Base-by-base conservation (phyloP, 805 yeast genomes). In the Barnettozyma wickerhamii region DNA sequence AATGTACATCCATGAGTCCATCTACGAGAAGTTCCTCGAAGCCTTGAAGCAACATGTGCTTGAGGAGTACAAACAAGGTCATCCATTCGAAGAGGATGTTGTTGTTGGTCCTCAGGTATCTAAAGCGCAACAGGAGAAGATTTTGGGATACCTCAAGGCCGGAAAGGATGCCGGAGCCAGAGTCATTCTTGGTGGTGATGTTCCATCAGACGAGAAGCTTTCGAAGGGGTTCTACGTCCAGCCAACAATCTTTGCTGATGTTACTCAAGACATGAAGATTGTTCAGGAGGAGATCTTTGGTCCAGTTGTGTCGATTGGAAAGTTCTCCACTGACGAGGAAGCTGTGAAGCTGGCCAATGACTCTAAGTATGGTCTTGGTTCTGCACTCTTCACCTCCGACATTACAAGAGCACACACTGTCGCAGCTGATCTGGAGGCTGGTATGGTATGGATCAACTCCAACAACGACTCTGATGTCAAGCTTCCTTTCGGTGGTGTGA, bases 401-500 rank as follows among this genome's bases (percentile, higher is more conserved):
- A 56, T 66, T 36, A 56, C 57, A 4, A 59, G 57, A 44, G 72
- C 72, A 1, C 70, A 67, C 50, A 50, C 47, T 13, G 55, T 69
- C 41, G 71, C 74, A 4, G 53, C 58, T n/a, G 64, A 63, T 19
- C 52, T 70, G 31, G 69, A 69, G 51, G 60, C 72, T 4, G 75
- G 75, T 42, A 71, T 71, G 68, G 72, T 77, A 33, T 77, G 79
- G 77, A 69, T 77, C 52, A 78, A 78, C 59, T 69, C 79, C 1
- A 75, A 76, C 48, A 77, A 77, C 53, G 79, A 75, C 45, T 68
- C 73, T 10, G 77, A 76, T 50, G 63, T 69, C 38, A 73, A 73
- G 57, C 65, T 75, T 46, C 86, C 86, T 40, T 81, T 81, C 48
- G 87, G 87, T 35, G 86, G 86, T 56, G 79, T 77, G 29, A 81